Evolutionary conservation across 345 rosid genomes (phyloP).

Genomic region (Boechera stricta): DNA sequence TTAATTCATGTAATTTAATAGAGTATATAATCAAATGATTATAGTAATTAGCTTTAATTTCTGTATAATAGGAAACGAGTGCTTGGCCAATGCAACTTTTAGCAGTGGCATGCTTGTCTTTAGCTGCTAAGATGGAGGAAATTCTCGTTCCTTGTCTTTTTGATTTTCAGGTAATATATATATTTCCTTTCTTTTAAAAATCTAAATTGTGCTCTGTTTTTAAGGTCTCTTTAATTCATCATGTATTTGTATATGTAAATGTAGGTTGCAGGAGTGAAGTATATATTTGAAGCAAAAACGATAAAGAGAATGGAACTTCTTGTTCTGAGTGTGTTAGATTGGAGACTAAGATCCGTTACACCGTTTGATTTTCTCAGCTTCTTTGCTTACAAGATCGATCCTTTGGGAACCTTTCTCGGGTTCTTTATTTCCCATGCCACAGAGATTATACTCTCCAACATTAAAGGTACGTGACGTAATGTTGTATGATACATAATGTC

Average conservation of each 20-base stretch:
- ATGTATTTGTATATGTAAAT: slow-evolving; percentile 4
- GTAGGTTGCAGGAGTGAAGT: slow-evolving; percentile 78
- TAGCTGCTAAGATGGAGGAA: slow-evolving; percentile 99
- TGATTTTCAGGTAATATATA: slow-evolving; percentile 78
- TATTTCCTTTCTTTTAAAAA: background rate
- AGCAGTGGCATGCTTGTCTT: slow-evolving; percentile 87
- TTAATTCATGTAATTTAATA: background rate
- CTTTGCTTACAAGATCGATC: slow-evolving; percentile 90
- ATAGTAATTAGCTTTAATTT: slow-evolving; percentile 25
- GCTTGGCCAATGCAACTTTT: slow-evolving; percentile 97
- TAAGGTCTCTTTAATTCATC: background rate
- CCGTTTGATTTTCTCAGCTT: slow-evolving; percentile 82
- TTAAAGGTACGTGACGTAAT: slow-evolving; percentile 60
- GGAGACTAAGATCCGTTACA: slow-evolving; percentile 95
- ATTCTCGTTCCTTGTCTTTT: slow-evolving; percentile 80
- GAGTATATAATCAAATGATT: slow-evolving; percentile 15
- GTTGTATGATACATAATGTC: background rate
- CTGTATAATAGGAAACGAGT: slow-evolving; percentile 43
- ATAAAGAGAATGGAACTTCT: slow-evolving; percentile 90
- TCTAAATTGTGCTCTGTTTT: slow-evolving; percentile 5
- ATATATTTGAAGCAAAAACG: slow-evolving; percentile 82
- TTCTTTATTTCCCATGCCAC: slow-evolving; percentile 73
- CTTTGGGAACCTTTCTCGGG: slow-evolving; percentile 63
- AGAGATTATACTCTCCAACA: slow-evolving; percentile 75
- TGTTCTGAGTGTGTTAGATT: slow-evolving; percentile 77